phyloP scores from a whole-genome alignment of 164 flowering plant species.

The Buxus sempervirens region DNA sequence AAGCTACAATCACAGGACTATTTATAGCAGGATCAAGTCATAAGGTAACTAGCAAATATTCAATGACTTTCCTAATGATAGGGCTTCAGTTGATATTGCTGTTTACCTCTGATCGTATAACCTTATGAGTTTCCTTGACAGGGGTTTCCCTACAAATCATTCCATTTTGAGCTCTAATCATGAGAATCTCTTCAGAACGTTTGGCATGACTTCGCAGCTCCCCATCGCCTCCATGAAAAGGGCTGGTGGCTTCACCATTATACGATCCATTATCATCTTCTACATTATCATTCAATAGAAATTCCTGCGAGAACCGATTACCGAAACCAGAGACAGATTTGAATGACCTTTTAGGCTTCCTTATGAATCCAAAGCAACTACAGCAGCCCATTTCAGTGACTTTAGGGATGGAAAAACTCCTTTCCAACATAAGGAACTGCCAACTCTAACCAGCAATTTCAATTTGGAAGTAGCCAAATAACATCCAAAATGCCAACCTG shows the following conservation, averaged over 20 bases:
- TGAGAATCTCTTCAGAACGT: constrained; percentile 68
- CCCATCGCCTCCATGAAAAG: constrained; percentile 36
- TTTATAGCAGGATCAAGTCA: not conserved
- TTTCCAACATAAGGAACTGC: constrained; percentile 21
- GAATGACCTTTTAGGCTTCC: constrained; percentile 29
- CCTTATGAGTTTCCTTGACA: constrained; percentile 71
- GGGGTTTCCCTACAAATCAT: constrained; percentile 77
- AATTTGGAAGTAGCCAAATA: not conserved
- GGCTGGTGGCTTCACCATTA: constrained; percentile 43
- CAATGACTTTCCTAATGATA: not conserved
- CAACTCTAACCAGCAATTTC: not conserved
- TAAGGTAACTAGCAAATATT: not conserved
- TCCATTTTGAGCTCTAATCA: constrained; percentile 52
- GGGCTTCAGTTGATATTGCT: not conserved
- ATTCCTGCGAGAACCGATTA: constrained; percentile 38
- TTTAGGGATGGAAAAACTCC: constrained; percentile 33
- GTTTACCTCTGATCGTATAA: constrained; percentile 75
- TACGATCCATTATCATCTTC: constrained; percentile 31
- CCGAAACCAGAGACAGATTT: constrained; percentile 17
- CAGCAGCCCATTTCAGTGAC: constrained; percentile 64
- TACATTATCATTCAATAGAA: constrained; percentile 40
- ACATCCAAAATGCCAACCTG: constrained; percentile 11
- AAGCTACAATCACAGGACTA: too few relatives aligned
- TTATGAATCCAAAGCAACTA: constrained; percentile 68
- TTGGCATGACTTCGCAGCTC: constrained; percentile 38